phyloP scores from a whole-genome alignment of 2,329 filamentous ascomycete species.

The Colletotrichum sp. region DNA sequence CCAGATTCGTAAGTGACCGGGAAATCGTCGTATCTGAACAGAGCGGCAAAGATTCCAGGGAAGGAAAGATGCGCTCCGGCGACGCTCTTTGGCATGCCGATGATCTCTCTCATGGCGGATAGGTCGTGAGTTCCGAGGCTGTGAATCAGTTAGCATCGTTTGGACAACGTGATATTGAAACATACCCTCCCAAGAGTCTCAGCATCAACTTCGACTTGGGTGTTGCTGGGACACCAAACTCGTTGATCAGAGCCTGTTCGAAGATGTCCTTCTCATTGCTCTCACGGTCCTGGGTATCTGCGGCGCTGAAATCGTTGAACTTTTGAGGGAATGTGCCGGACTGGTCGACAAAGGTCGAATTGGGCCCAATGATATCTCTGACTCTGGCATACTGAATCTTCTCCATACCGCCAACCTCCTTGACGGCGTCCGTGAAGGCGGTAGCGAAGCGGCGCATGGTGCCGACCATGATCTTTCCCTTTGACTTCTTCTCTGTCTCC shows the following conservation, averaged over 20 bases:
- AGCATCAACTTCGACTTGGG: slow-evolving; percentile 29
- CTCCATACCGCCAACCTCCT: slow-evolving; percentile 56
- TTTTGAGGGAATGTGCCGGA: slow-evolving; percentile 51
- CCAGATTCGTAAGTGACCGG: slow-evolving; percentile 63
- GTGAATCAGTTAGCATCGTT: neutral
- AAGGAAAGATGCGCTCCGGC: slow-evolving; percentile 38
- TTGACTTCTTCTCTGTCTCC: slow-evolving; percentile 49
- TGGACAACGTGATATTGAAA: too few species aligned
- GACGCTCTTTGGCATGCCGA: slow-evolving; percentile 46
- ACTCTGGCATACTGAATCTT: slow-evolving; percentile 61
- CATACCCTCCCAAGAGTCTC: slow-evolving; percentile 27
- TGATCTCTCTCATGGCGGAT: slow-evolving; percentile 53
- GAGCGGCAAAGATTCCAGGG: slow-evolving; percentile 38
- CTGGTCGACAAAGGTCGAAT: slow-evolving; percentile 51
- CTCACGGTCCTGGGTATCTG: slow-evolving; percentile 27
- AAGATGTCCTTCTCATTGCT: slow-evolving; percentile 28
- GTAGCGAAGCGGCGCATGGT: slow-evolving; percentile 67
- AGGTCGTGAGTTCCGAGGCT: slow-evolving; percentile 56
- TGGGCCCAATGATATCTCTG: slow-evolving; percentile 53
- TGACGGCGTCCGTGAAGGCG: slow-evolving; percentile 56
- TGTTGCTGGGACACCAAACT: slow-evolving; percentile 34
- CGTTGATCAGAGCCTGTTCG: slow-evolving; percentile 32
- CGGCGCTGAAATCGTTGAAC: slow-evolving; percentile 43
- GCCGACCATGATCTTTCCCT: slow-evolving; percentile 59
- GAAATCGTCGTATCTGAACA: slow-evolving; percentile 52